A percentile compares a stretch with the other conserved stretches of the same genome.
Conservation (phyloP, 352 stramenopile genomes). For the Phytophthora nicotianae region DNA sequence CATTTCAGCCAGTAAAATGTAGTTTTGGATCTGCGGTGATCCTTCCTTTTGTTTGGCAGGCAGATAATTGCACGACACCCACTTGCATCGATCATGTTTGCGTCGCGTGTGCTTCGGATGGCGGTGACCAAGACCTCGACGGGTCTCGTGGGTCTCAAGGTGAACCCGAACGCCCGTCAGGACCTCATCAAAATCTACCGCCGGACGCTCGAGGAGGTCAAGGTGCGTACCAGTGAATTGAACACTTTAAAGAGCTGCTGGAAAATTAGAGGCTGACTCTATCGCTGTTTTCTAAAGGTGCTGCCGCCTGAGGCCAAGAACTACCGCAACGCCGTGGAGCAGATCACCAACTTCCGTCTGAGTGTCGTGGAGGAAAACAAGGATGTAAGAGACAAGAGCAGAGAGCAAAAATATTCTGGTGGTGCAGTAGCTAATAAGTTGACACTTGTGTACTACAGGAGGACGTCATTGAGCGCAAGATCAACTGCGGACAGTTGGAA, state of each 20-base stretch:
- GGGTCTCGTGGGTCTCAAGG: slow-evolving; percentile 81
- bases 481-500: slow-evolving; percentile 89
- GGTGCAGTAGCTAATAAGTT: slow-evolving; percentile 17
- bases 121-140: slow-evolving; percentile 89
- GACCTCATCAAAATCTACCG: slow-evolving; percentile 88
- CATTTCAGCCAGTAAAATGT: slow-evolving; percentile 27
- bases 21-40: slow-evolving; percentile 33
- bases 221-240: slow-evolving; percentile 44
- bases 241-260: neutral
- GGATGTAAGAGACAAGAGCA: slow-evolving; percentile 60
- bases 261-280: slow-evolving; percentile 3
- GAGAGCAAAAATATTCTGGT: slow-evolving; percentile 12
- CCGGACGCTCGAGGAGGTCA: slow-evolving; percentile 80
- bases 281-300: slow-evolving; percentile 38
- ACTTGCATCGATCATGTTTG: slow-evolving; percentile 66
- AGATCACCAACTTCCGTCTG: slow-evolving; percentile 88
- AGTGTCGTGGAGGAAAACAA: slow-evolving; percentile 74
- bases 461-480: slow-evolving; percentile 79
- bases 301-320: slow-evolving; percentile 69
- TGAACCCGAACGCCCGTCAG: slow-evolving; percentile 83
- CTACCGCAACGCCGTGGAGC: slow-evolving; percentile 81
- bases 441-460: slow-evolving; percentile 44
- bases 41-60: slow-evolving; percentile 18
- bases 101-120: slow-evolving; percentile 82
- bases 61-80: slow-evolving; percentile 27